Base-by-base conservation (phyloP, 139 green algal genomes). In the Picochlorum sp. region DNA sequence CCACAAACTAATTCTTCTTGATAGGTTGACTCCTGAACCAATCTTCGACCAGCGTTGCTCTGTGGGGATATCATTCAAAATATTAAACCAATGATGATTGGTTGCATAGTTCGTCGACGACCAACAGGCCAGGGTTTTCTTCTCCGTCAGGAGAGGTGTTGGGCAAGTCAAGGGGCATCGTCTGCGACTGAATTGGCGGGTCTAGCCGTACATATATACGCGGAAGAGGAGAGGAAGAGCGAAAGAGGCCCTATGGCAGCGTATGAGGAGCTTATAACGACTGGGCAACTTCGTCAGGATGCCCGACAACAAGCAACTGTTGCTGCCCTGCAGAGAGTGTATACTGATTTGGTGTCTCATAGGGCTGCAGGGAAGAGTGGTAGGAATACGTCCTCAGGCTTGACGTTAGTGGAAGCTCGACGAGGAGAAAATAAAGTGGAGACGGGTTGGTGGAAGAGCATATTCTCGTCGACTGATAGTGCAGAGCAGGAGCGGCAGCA, bases 271-370 rank as follows among this genome's bases (percentile, higher is more conserved):
- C 72, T 79, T 0, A 56, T 79, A 6, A 7, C 72, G 10, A 58
- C 63, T 34, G 80, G 79, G 0, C 21, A 78, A 6, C 83, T 83
- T 57, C 74, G 84, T 23, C 57, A 74, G 41, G 89, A 96, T 57
- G 74, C 82, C 0, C 76, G 83, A 4, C 89, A 96, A 77, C 77
- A 87, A 57, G 37, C 68, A 2, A 88, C 85, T 1, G 76, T 90
- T 4, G 8, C 70, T 8, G 75, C 76, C 49, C 71, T 96, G 50
- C 84, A 90, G 70, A 49, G 30, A 28, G 63, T 92, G 54, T 90
- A 82, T 45, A 68, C 80, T 0, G 57, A 82, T 31, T 61, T 91
- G 23, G 38, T 63, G 31, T 34, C 16, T 7, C 10, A 34, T 6
- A 31, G 60, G 51, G 28, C 52, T 5, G 18, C 56, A 23, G 45